Conservation (phyloP, 2,329 filamentous ascomycete genomes). For the Phaeosphaeriaceae sp. region DNA sequence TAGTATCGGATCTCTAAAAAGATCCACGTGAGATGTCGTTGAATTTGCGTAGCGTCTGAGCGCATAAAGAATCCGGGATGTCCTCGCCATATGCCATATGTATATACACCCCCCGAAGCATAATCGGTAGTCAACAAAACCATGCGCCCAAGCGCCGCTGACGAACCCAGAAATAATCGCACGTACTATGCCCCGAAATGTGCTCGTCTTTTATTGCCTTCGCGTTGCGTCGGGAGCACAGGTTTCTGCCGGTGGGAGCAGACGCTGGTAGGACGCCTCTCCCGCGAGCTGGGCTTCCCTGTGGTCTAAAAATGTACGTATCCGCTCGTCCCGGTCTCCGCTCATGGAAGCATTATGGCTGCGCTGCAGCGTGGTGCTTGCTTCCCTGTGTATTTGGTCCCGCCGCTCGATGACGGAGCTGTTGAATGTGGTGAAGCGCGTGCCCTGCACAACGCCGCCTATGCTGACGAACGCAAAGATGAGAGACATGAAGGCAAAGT, state of each 20-base stretch:
- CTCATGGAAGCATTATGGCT: constrained; percentile 62
- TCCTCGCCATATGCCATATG: constrained; percentile 16
- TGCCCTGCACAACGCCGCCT: constrained; percentile 75
- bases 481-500: constrained; percentile 78
- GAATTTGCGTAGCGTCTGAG: constrained; percentile 31
- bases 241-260: constrained; percentile 55
- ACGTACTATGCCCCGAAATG: constrained; percentile 7
- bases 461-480: constrained; percentile 73
- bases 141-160: constrained; percentile 22
- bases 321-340: constrained; percentile 60
- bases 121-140: constrained; percentile 25
- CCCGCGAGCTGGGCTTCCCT: constrained; percentile 48
- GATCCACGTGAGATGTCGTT: constrained; percentile 15
- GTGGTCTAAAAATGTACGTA: constrained; percentile 76
- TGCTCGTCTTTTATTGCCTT: constrained; percentile 26
- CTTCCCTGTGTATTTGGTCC: constrained; percentile 70
- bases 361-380: constrained; percentile 67
- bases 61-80: constrained; percentile 27
- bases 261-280: constrained; percentile 55
- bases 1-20: constrained; percentile 1
- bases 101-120: constrained; percentile 18
- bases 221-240: constrained; percentile 53
- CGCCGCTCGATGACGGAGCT: constrained; percentile 69
- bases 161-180: constrained; percentile 4
- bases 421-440: constrained; percentile 69